A percentile compares a stretch with the other conserved stretches of the same genome.
Conservation (phyloP, 306 rosid species). For the Castanea mollissima region DNA sequence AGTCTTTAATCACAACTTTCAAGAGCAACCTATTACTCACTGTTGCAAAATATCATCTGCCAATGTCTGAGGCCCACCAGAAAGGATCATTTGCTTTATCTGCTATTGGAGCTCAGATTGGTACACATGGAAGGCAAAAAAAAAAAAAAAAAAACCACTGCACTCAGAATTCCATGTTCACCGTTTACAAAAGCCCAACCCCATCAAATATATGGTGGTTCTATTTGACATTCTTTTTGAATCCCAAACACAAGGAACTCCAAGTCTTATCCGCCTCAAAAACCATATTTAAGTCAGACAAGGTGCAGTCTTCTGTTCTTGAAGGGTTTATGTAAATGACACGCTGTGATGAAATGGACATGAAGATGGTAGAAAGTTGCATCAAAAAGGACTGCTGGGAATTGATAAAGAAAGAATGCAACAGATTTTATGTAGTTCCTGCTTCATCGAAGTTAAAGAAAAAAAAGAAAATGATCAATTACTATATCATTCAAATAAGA, state of each 20-base stretch:
- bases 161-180: neutral
- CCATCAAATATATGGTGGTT: neutral
- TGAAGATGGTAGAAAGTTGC: neutral
- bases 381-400: constrained; percentile 16
- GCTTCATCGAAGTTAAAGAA: constrained; percentile 18
- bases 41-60: constrained; percentile 9
- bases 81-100: neutral
- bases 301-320: neutral
- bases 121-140: neutral
- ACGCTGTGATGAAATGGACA: neutral
- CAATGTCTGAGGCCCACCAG: neutral
- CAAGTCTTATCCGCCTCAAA: neutral
- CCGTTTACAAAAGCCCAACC: neutral
- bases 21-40: constrained; percentile 3
- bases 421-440: constrained; percentile 33
- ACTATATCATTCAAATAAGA: neutral
- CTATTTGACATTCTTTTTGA: neutral
- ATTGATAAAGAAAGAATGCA: constrained; percentile 25
- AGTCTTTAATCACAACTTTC: neutral
- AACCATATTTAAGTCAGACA: neutral
- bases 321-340: neutral
- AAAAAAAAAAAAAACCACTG: neutral
- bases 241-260: neutral
- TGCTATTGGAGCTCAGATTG: neutral
- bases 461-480: constrained; percentile 9